Base-by-base conservation (phyloP, 2,329 filamentous ascomycete species). In the Stachybotrys elegans region DNA sequence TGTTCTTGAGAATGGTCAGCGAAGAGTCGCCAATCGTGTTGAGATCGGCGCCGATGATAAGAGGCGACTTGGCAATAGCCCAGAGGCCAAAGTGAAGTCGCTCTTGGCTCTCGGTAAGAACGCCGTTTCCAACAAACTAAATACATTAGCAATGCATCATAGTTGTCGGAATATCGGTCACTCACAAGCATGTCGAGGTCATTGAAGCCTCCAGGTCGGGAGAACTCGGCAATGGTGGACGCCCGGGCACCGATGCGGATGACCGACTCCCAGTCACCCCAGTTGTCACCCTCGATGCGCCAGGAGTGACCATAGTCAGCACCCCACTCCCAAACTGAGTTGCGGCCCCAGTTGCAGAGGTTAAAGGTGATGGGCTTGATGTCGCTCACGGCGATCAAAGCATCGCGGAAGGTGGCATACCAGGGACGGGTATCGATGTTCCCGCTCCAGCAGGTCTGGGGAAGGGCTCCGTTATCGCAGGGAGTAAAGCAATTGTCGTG, bases 291-390 rank as follows among this genome's bases (percentile, higher is more conserved):
- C 31, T 57, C 63, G 54, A 63, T 70, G 43, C 59, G 32, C 44
- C 44, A 59, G 61, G 60, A 71, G 5, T 68, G 70, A 38, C 67
- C 72, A 0, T 65, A 69, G 2, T 51, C 45, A 38, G 63, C 65
- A 1, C 67, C 74, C 72, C 73, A 78, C 3, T 52, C 48, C 35
- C 66, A 62, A 1, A 76, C 71, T 4, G 66, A 56, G 1, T 67
- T 71, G 6, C 64, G 51, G 1, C 75, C 75, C 72, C 73, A 76
- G n/a, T 70, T 61, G 50, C 73, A 78, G 3, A 78, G 57, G 4
- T 64, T 69, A 52, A 70, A 78, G 3, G 70, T 52, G 11, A 77
- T 76, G 0, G 65, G 60, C 7, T 66, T 57, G 25, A 67, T 63
- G 27, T 52, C 36, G 12, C 25, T 22, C 5, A 46, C 44, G 11